Evolutionary conservation across 192 early-diverging fungal species (phyloP).

Genomic region (Coemansia sp.): DNA sequence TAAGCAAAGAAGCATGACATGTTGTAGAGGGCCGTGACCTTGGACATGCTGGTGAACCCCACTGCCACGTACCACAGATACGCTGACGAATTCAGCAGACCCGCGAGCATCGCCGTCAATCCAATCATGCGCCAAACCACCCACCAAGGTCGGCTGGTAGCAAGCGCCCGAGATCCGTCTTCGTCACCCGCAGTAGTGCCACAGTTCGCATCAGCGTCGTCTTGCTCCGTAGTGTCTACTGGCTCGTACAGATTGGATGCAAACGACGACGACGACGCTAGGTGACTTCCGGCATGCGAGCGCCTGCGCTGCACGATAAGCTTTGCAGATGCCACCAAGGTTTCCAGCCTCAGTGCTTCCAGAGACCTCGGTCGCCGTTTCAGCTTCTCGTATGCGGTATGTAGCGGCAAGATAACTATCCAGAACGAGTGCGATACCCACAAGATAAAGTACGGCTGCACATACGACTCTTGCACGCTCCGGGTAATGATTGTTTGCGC

Average conservation of each 20-base stretch:
- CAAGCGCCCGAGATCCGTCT: slow-evolving; percentile 25
- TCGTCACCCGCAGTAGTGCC: not conserved
- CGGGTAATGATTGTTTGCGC: slow-evolving; percentile 42
- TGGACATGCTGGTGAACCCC: slow-evolving; percentile 71
- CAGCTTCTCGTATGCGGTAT: slow-evolving; percentile 35
- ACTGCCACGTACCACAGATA: slow-evolving; percentile 82
- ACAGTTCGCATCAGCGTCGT: slow-evolving; percentile 3
- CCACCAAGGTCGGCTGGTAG: slow-evolving; percentile 18
- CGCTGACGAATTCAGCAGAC: slow-evolving; percentile 64
- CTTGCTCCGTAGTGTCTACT: slow-evolving; percentile 13
- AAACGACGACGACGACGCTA: slow-evolving; percentile 1
- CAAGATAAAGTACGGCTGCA: slow-evolving; percentile 56
- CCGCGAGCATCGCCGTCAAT: slow-evolving; percentile 50
- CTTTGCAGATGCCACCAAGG: slow-evolving; percentile 44
- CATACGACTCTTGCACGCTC: slow-evolving; percentile 49
- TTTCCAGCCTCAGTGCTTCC: slow-evolving; percentile 29
- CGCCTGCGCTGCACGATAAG: slow-evolving; percentile 35
- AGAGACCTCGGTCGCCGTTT: slow-evolving; percentile 34
- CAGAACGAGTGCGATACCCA: slow-evolving; percentile 56
- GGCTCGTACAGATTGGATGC: slow-evolving; percentile 20
- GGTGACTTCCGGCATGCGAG: not conserved
- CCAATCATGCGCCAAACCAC: slow-evolving; percentile 20
- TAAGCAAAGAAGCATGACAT: slow-evolving; percentile 84
- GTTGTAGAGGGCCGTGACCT: slow-evolving; percentile 81
- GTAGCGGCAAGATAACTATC: slow-evolving; percentile 46